Evolutionary conservation across 257 asterid genomes (phyloP), one percentile per base, ranked within the genome.

Genomic region (Nicotiana tomentosiformis): DNA sequence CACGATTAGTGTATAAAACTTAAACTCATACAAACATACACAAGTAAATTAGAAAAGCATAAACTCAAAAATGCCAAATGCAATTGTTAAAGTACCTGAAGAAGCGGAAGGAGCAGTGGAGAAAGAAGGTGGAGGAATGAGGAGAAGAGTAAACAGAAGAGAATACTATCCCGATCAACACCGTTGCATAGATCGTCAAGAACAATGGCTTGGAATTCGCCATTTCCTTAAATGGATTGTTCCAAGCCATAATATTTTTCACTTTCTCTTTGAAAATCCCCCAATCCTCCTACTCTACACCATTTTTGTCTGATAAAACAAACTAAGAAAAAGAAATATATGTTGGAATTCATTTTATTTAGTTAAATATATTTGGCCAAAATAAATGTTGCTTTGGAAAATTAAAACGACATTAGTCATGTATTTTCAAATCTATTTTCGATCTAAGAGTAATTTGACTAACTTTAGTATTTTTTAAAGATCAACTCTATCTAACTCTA

Each of bases 151-250:
- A 96, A 32, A 93, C 86, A 10, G 98, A 89, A 37, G 99, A 92
- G 53, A 94, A 89, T 12, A 93, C 53, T 66, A 93, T 87, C 76
- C 99, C 99, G 77, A 90, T 66, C 69, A 93, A 62, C 77, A 96
- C 95, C 30, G 97, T 84, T 66, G 90, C 96, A 88, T 93, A 96
- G 91, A 96, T 93, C 86, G 97, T 94, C 84, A 88, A 30, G 86
- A 94, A 93, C 87, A 96, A 83, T 70, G 98, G 97, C 97, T 90
- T 96, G 88, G 96, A 90, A 88, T 84, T 88, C 15, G 98, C 90
- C 90, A 86, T 86, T 81, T 94, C 98, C 86, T 91, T 92, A 85
- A 90, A 90, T 87, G 64, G 81, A 51, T 82, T 86, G 62, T 66
- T 55, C 90, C 85, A 86, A 83, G 78, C 84, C 87, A 84, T 84